phyloP scores from a whole-genome alignment of 495 filamentous ascomycete genomes.

The Venustampulla echinocandica region DNA sequence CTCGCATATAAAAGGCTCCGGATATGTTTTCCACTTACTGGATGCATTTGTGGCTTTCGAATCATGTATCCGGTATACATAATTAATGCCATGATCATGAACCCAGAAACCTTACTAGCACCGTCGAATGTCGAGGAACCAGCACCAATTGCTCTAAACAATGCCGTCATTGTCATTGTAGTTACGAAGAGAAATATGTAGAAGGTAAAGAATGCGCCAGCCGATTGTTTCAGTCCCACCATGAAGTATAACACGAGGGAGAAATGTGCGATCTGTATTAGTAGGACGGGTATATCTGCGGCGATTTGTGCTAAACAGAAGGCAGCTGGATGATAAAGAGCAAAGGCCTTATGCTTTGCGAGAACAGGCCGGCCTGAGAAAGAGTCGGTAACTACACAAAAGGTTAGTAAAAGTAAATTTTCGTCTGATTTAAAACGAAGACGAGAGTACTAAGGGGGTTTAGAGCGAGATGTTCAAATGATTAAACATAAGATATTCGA shows the following conservation, averaged over 20 bases:
- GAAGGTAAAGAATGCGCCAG: constrained; percentile 45
- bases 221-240: constrained; percentile 39
- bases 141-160: constrained; percentile 44
- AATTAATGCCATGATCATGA: constrained; percentile 29
- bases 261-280: constrained; percentile 55
- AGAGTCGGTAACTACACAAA: constrained; percentile 43
- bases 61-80: constrained; percentile 35
- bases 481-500: not conserved
- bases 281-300: constrained; percentile 57
- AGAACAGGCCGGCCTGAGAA: constrained; percentile 56
- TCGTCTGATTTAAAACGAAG: too few species aligned
- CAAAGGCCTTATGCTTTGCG: constrained; percentile 62
- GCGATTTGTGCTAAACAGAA: constrained; percentile 63
- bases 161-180: constrained; percentile 38
- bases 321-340: constrained; percentile 63
- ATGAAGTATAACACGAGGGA: constrained; percentile 61
- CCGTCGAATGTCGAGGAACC: constrained; percentile 41
- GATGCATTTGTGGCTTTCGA: constrained; percentile 30
- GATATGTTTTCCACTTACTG: too few species aligned
- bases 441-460: too few species aligned
- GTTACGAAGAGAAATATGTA: constrained; percentile 37
- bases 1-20: too few species aligned
- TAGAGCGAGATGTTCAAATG: too few species aligned
- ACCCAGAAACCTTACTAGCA: constrained; percentile 47
- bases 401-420: too few species aligned